Evolutionary conservation across 2,329 filamentous ascomycete genomes (phyloP).

Genomic region (Paecilomyces variotii): DNA sequence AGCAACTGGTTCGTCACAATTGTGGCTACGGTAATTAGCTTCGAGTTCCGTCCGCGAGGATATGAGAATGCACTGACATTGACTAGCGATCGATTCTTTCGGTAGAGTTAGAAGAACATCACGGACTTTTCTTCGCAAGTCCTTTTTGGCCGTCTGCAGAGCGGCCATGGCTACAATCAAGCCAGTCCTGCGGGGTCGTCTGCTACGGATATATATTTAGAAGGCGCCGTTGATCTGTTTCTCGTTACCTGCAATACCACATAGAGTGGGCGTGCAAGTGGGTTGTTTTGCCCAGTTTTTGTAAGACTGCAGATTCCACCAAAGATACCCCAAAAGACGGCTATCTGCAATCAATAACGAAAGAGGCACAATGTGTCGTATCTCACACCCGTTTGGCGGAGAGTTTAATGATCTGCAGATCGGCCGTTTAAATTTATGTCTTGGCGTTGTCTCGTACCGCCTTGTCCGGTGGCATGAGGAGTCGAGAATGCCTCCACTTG

Average conservation of each 20-base stretch:
- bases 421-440: not conserved
- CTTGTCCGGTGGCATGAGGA: not conserved
- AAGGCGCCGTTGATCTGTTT: not conserved
- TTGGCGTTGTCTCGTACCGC: not conserved
- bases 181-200: not conserved
- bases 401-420: not conserved
- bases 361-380: not conserved
- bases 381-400: not conserved
- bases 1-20: conserved; percentile 58
- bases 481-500: not conserved
- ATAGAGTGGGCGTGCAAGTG: not conserved
- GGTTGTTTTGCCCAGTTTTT: not conserved
- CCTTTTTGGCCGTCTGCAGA: conserved; percentile 63
- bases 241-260: not conserved
- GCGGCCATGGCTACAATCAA: conserved; percentile 42
- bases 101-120: conserved; percentile 54
- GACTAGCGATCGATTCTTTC: conserved; percentile 53
- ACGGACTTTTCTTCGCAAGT: conserved; percentile 65
- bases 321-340: not conserved
- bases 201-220: not conserved
- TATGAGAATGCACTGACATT: conserved; percentile 53
- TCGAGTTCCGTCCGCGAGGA: not conserved
- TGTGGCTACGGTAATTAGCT: conserved; percentile 46
- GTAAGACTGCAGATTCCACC: not conserved
- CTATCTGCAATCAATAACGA: not conserved